Percentiles rank a stretch among this genome's conserved stretches.
These are phyloP conservation scores for Penicillium sp. DNA, from an alignment of 2,329 filamentous ascomycete genomes.

Conservation along the genomic window DNA sequence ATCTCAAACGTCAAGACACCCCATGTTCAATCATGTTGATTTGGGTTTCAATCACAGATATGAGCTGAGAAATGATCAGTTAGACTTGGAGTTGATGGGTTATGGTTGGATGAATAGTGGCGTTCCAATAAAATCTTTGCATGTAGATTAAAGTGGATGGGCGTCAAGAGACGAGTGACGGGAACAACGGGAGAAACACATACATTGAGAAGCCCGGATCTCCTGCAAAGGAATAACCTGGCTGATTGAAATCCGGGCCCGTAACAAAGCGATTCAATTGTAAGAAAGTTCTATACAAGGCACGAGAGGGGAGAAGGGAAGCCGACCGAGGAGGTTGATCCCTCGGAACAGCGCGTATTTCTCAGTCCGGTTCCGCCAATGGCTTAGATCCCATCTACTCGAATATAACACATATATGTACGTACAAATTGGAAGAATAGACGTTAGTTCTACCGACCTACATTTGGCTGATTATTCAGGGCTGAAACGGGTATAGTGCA, in stretches of 20 bases:
- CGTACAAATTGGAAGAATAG: neutral
- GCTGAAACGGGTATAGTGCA: neutral
- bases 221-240: neutral
- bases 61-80: neutral
- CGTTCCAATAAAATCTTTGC: slow-evolving; percentile 1
- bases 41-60: neutral
- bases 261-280: neutral
- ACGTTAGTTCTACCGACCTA: neutral
- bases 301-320: neutral
- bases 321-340: slow-evolving; percentile 9
- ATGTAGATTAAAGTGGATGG: slow-evolving; percentile 10
- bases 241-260: slow-evolving; percentile 8
- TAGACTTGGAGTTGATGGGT: neutral
- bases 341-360: slow-evolving; percentile 32
- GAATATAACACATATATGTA: neutral
- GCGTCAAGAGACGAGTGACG: neutral
- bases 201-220: slow-evolving; percentile 11
- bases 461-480: neutral
- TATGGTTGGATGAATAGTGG: slow-evolving; percentile 2
- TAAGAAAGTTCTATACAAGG: neutral
- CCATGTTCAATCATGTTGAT: slow-evolving; percentile 7
- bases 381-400: neutral
- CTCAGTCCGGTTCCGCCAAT: slow-evolving; percentile 28
- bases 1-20: neutral
- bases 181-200: neutral